Evolutionary conservation across 1,284 basidiomycete genomes (phyloP).

Genomic region (Takashimella koratensis): DNA sequence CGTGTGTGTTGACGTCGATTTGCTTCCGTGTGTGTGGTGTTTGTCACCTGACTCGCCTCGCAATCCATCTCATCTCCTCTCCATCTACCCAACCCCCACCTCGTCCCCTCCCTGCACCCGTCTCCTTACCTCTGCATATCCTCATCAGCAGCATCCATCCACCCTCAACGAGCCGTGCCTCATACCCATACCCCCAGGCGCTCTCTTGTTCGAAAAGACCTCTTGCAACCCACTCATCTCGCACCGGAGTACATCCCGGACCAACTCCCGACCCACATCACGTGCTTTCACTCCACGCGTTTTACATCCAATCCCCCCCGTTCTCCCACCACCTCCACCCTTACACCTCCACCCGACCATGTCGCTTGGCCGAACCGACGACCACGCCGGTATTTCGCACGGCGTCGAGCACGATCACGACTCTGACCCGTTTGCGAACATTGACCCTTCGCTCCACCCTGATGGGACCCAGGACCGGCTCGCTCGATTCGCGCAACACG

Average conservation of each 20-base stretch:
- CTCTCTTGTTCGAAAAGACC: no score
- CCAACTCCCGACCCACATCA: neutral
- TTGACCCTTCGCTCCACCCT: constrained; percentile 22
- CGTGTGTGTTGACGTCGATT: no score
- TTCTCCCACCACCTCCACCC: neutral
- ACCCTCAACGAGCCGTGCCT: neutral
- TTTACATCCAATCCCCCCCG: neutral
- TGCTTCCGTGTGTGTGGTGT: constrained; percentile 2
- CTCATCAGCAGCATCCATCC: neutral
- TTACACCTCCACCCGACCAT: neutral
- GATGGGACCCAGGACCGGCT: constrained; percentile 20
- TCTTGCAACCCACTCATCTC: no score
- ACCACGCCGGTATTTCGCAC: neutral
- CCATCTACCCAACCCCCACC: no score
- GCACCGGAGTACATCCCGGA: no score
- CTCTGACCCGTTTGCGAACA: constrained; percentile 13
- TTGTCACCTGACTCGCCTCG: neutral
- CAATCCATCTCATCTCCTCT: neutral
- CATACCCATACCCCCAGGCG: no score
- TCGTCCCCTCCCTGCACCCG: no score
- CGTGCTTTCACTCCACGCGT: neutral
- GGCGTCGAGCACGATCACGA: neutral
- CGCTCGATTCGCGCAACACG: constrained; percentile 25
- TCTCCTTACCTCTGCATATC: neutral
- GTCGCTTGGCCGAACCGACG: neutral